Base-by-base conservation (phyloP, 2,329 filamentous ascomycete species). In the Fusarium pininemorale region DNA sequence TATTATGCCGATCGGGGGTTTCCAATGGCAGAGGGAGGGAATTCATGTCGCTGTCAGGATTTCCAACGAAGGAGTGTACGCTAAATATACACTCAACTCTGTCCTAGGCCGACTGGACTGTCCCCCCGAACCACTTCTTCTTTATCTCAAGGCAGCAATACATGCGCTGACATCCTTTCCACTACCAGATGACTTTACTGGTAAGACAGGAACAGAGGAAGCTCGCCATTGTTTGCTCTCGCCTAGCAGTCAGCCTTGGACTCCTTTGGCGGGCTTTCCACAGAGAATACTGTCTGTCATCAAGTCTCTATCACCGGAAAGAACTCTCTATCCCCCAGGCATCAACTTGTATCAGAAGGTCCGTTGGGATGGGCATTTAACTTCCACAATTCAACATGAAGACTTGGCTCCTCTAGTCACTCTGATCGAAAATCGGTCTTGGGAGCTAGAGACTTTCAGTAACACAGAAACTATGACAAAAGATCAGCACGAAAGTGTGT, bases 141-240 rank as follows among this genome's bases (percentile, higher is more conserved):
- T 90, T 0, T 91, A 90, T 63, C 82, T 82, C 3, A 92, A 90
- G 73, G 90, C 90, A 0, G 79, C 86, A 8, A 78, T 90, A 2
- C 91, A 93, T 75, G 91, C 90, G 0, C 80, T 86, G 9, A 93
- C 91, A 0, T 91, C 90, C 0, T 89, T 87, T 38, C 74, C 86
- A 0, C 41, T 92, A 0, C 86, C 88, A 0, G 91, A 93, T 75
- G 80, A 83, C 0, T 82, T 93, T 0, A 92, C 90, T 0, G 81
- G 84, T 0, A 83, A 85, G 0, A 92, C 90, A 0, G 91, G 91
- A 0, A 87, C 85, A 0, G 91, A 93, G 75, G 90, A 92, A 78
- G 86, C 89, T 0, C 66, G 90, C 0, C 79, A 84, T 5, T 85
- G 83, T 35, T 80, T 92, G 1, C 74, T 79, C 6, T 53, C 41